Evolutionary conservation across 495 filamentous ascomycete genomes (phyloP).

Genomic region (Cudoniella acicularis): DNA sequence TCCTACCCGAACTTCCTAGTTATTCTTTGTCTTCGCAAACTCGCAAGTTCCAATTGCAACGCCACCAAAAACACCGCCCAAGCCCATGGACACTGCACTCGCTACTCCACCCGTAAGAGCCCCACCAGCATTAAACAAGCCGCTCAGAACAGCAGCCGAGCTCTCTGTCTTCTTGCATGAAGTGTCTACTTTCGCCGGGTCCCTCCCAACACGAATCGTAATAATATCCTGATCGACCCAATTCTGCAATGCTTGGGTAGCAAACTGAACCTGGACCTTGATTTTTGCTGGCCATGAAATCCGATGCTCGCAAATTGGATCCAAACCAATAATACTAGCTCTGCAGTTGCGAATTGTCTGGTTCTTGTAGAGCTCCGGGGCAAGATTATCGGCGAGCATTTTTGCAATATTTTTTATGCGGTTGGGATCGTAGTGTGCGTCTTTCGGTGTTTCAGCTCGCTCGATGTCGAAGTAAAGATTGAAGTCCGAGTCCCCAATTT

Average conservation of each 20-base stretch:
- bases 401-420: background rate
- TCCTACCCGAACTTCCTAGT: no score
- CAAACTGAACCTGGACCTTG: background rate
- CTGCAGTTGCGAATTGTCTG: background rate
- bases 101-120: background rate
- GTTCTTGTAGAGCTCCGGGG: background rate
- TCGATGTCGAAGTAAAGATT: background rate
- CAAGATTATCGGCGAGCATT: background rate
- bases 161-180: background rate
- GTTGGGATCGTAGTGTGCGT: background rate
- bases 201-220: background rate
- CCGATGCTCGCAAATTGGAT: background rate
- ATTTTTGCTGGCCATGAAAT: background rate
- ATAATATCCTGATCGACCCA: background rate
- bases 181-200: background rate
- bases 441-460: background rate
- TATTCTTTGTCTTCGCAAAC: background rate
- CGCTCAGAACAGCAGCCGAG: background rate
- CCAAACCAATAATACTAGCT: background rate
- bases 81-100: background rate
- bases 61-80: background rate
- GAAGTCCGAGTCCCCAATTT: background rate
- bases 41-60: background rate
- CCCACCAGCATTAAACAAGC: background rate
- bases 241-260: background rate